A percentile compares a stretch with the other conserved stretches of the same genome.
These are phyloP conservation scores for Eutypella sp. DNA, from an alignment of 2,329 filamentous ascomycete species.

Conservation along the genomic window DNA sequence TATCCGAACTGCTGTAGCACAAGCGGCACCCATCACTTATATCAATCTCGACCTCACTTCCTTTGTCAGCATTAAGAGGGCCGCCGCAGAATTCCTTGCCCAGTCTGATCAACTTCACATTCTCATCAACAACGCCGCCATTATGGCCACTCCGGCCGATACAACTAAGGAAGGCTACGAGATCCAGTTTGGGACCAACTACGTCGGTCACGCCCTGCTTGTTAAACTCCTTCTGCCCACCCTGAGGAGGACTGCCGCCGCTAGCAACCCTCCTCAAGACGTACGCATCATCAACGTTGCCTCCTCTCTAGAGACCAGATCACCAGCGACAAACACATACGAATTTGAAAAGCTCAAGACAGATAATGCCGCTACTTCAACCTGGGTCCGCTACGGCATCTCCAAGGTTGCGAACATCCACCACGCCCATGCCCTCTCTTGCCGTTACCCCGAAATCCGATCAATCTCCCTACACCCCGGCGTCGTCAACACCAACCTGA, in stretches of 20 bases:
- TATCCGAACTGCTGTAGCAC: conserved; percentile 14
- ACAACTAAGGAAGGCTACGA: conserved; percentile 37
- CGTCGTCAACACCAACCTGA: conserved; percentile 19
- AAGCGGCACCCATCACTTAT: conserved; percentile 10
- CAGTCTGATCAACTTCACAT: conserved; percentile 31
- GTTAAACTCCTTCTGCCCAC: conserved; percentile 23
- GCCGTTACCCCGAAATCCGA: conserved; percentile 20
- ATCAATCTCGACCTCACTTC: conserved; percentile 33
- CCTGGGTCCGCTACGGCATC: conserved; percentile 23
- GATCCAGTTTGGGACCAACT: conserved; percentile 37
- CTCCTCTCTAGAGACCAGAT: conserved; percentile 5
- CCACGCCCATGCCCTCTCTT: conserved; percentile 25
- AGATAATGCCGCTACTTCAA: not conserved
- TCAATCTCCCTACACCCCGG: conserved; percentile 25
- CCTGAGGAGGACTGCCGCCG: conserved; percentile 5
- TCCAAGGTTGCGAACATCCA: conserved; percentile 32
- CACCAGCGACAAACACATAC: too few relatives aligned
- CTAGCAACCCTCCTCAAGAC: not conserved
- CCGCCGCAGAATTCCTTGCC: conserved; percentile 25
- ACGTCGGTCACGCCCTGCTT: conserved; percentile 37
- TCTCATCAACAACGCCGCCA: conserved; percentile 34
- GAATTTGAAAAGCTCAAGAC: conserved; percentile 10
- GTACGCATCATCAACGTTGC: conserved; percentile 9
- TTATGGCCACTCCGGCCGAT: conserved; percentile 29
- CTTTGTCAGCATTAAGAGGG: conserved; percentile 26